Evolutionary conservation across 805 yeast species (phyloP).

Genomic region (Spathaspora boniae): DNA sequence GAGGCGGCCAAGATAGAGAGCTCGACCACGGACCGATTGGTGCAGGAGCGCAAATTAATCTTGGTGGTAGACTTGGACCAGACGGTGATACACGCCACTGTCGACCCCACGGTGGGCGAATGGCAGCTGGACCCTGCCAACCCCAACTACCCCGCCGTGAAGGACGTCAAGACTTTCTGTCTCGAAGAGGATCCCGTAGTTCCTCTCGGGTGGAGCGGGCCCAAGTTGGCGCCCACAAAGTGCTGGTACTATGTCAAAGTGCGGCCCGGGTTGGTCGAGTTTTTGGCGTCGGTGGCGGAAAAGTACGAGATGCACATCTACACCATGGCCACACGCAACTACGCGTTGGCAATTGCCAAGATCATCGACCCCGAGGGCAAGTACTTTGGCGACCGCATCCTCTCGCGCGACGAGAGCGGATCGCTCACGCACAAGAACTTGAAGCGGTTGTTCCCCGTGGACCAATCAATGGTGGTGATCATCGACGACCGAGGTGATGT

Average conservation of each 20-base stretch:
- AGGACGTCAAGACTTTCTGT: constrained; percentile 74
- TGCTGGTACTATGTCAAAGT: constrained; percentile 92
- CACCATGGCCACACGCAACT: constrained; percentile 96
- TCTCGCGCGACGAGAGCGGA: constrained; percentile 94
- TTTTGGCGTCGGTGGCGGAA: constrained; percentile 59
- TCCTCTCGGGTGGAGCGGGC: constrained; percentile 60
- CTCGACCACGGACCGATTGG: constrained; percentile 56
- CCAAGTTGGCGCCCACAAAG: constrained; percentile 52
- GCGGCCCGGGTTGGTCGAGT: constrained; percentile 80
- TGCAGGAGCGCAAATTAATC: constrained; percentile 65
- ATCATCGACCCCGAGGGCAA: constrained; percentile 87
- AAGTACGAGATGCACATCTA: constrained; percentile 89
- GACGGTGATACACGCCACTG: constrained; percentile 96
- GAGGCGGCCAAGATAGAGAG: constrained; percentile 87
- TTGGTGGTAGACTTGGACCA: constrained; percentile 96
- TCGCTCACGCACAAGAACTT: constrained; percentile 85
- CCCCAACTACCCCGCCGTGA: constrained; percentile 81
- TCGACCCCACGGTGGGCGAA: constrained; percentile 94
- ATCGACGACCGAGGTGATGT: constrained; percentile 98
- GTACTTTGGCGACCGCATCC: constrained; percentile 85
- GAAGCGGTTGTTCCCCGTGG: constrained; percentile 88
- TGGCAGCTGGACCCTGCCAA: constrained; percentile 87
- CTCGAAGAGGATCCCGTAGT: constrained; percentile 70
- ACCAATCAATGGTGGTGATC: constrained; percentile 92
- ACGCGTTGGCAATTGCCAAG: constrained; percentile 84